phyloP scores from a whole-genome alignment of 1,284 basidiomycete species.

The Apiotrichum gracile region DNA sequence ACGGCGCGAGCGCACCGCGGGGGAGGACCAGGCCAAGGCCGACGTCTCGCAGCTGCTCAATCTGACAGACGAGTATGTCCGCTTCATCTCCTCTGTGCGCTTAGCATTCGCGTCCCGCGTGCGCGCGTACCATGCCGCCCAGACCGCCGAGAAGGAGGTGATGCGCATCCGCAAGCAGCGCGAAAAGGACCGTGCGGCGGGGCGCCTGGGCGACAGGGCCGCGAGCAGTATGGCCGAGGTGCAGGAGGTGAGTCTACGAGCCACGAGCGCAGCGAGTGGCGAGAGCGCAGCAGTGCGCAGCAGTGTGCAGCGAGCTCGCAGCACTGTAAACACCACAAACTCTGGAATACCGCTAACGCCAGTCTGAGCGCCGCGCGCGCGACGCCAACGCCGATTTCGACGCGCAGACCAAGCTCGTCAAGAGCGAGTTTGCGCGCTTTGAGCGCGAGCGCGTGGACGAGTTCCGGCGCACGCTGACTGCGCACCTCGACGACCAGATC shows the following conservation, averaged over 20 bases:
- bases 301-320: no score
- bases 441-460: slow-evolving; percentile 81
- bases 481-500: slow-evolving; percentile 39
- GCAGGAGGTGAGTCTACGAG: slow-evolving; percentile 62
- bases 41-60: slow-evolving; percentile 72
- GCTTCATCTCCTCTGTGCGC: slow-evolving; percentile 82
- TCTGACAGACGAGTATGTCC: slow-evolving; percentile 81
- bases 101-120: slow-evolving; percentile 68
- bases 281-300: no score
- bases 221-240: slow-evolving; percentile 59
- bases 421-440: slow-evolving; percentile 85
- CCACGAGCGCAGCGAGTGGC: not conserved
- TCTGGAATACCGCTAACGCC: slow-evolving; percentile 3
- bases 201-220: slow-evolving; percentile 36
- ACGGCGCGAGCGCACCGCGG: slow-evolving; percentile 61
- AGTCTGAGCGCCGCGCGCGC: slow-evolving; percentile 76
- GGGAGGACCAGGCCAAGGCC: slow-evolving; percentile 65
- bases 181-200: slow-evolving; percentile 72
- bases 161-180: slow-evolving; percentile 65
- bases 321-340: not conserved
- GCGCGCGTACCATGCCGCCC: slow-evolving; percentile 74
- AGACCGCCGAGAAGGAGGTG: slow-evolving; percentile 68
- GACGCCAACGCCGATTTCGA: slow-evolving; percentile 84
- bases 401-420: slow-evolving; percentile 75
- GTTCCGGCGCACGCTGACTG: slow-evolving; percentile 39